Base-by-base conservation (phyloP, 129 eudicot species). In the Calendula officinalis region DNA sequence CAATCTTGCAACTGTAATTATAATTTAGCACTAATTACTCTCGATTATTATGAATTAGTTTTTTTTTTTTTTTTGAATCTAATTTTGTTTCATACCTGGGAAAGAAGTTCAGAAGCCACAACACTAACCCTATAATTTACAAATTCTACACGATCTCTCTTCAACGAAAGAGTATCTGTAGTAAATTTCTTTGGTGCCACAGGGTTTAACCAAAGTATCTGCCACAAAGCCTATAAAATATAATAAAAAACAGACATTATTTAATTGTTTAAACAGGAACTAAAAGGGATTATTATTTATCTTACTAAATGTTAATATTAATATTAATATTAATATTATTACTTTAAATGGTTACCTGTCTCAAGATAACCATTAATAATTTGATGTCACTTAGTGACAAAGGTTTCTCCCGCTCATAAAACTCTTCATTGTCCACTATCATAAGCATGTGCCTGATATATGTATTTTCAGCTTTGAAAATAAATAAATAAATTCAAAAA, bases 361-460 rank as follows among this genome's bases (percentile, higher is more conserved):
- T 76, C 49, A 92, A 58, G 81, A 92, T 88, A 51, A 85, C 85
- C 78, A 92, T 88, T 69, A 92, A 79, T 62, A 60, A 66, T 88
- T 84, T 88, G 71, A 92, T 88, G 79, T 92, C 98, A 75, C 64
- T 78, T 41, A 88, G 81, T 30, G 89, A 83, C 53, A 92, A 83
- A 8, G 98, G 98, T 72, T 85, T 92, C 72, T 92, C 98, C 62
- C 81, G 83, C 67, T 92, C 98, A 47, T 92, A 92, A 62, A 92
- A 92, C 78, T 92, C 98, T 80, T 92, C 98, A 67, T 88, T 92
- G 65, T 88, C 96, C 75, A 92, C 91, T 64, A 92, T 83, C 76
- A 68, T 92, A 75, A 92, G 95, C 98, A 92, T 92, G 80, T 92
- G 95, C 82, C 98, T 92, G 83, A 53, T 45, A 68, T 16, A 47